Base-by-base conservation (phyloP, 2,329 filamentous ascomycete species). In the Diaporthe ilicicola region DNA sequence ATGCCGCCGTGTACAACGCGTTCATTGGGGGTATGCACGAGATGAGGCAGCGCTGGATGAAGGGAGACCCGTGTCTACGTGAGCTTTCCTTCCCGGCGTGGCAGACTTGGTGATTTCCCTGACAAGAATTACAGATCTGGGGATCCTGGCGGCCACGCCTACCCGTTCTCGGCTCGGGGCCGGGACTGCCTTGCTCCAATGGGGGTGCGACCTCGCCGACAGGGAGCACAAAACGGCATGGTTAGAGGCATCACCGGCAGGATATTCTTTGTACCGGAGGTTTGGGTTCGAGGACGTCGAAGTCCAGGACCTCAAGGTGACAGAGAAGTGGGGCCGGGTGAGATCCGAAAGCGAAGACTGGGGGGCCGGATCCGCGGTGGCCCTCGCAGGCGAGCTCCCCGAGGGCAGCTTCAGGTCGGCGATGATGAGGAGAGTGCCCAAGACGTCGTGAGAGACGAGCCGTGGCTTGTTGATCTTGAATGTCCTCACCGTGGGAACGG, bases 191-290 rank as follows among this genome's bases (percentile, higher is more conserved):
- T 70, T 80, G 12, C 19, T 80, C 22, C 56, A 70, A 37, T 76
- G 73, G 72, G 78, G 77, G 10, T 53, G 65, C 56, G 73, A 76
- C 37, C 56, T 78, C 15, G 78, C 77, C 9, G 78, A 80, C 66
- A 69, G 65, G 50, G 73, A 77, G 17, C 74, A 75, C 3, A 62
- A 77, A 13, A 68, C 75, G 27, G 64, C 68, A 22, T 76, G 74
- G 54, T 73, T 80, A 22, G 77, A 79, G 67, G 72, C 77, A 1
- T 79, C 78, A 6, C 76, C 78, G 1, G 27, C 13, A 0, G 78
- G 78, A 13, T 79, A 79, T 29, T 22, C 51, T 17, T 70, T 80
- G 5, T 80, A 80, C 67, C 72, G 53, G 50, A 75, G 73, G 37
- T 73, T 76, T 8, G 78, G 77, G 2, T 80, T 74, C 37, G 73